These are phyloP conservation scores for Calonectria multiphialidica DNA, from an alignment of 2,329 filamentous ascomycete species.

Conservation along the genomic window DNA sequence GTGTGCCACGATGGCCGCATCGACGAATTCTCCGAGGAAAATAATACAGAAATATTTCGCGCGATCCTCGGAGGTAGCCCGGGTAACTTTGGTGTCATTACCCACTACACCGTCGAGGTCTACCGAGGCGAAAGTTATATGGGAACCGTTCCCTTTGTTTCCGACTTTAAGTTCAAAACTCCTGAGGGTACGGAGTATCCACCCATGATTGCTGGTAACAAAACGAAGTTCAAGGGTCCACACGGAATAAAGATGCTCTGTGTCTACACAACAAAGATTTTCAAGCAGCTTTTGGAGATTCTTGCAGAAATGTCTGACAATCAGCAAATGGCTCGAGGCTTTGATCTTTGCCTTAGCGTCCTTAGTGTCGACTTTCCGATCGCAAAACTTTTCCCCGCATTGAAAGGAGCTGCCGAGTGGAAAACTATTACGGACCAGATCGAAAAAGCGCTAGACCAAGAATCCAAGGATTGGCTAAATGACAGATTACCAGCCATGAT, in stretches of 20 bases:
- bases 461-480: not conserved
- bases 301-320: not conserved
- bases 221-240: not conserved
- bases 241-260: not conserved
- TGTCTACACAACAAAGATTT: not conserved
- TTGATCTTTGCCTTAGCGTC: not conserved
- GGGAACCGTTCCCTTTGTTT: not conserved
- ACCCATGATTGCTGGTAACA: not conserved
- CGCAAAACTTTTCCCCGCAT: not conserved
- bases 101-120: not conserved
- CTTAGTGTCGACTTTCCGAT: not conserved
- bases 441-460: not conserved
- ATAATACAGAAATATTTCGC: not conserved
- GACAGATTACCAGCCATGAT: not conserved
- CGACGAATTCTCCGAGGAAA: not conserved
- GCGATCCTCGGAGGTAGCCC: not conserved
- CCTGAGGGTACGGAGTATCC: too few relatives aligned
- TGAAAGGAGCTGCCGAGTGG: not conserved
- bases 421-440: not conserved
- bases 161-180: not conserved
- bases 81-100: not conserved
- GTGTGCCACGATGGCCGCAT: not conserved
- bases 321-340: not conserved
- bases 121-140: not conserved
- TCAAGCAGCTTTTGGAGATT: not conserved